Conservation (phyloP, 139 green algal species). For the Dunaliella sp. region DNA sequence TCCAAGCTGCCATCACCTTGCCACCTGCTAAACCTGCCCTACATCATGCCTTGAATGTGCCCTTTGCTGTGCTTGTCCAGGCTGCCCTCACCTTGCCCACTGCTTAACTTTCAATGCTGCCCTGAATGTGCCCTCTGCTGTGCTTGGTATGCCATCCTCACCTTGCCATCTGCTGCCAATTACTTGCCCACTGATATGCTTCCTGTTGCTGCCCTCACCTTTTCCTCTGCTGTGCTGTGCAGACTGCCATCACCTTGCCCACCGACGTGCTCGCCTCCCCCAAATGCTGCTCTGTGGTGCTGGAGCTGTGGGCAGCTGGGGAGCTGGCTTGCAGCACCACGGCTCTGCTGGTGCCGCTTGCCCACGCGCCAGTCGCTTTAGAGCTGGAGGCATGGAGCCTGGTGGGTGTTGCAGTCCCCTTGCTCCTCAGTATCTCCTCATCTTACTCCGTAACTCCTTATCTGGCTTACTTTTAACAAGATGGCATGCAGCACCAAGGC, state of each 20-base stretch:
- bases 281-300: background rate
- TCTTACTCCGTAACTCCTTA: too few relatives aligned
- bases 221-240: background rate
- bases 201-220: background rate
- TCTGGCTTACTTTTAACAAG: too few relatives aligned
- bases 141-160: background rate
- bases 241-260: background rate
- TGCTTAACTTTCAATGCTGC: background rate
- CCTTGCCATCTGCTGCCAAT: background rate
- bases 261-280: background rate
- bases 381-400: background rate
- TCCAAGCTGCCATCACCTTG: too few relatives aligned
- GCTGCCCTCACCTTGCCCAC: too few relatives aligned
- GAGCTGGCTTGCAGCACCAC: background rate
- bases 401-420: too few relatives aligned
- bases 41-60: too few relatives aligned
- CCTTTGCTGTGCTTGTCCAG: too few relatives aligned
- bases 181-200: too few relatives aligned
- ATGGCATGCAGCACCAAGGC: too few relatives aligned
- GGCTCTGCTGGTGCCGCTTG: background rate
- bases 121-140: background rate
- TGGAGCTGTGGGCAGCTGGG: background rate
- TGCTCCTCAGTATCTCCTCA: too few relatives aligned
- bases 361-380: background rate
- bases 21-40: too few relatives aligned